Base-by-base conservation (phyloP, 83 land plant genomes). In the Isoetes engelmannii region DNA sequence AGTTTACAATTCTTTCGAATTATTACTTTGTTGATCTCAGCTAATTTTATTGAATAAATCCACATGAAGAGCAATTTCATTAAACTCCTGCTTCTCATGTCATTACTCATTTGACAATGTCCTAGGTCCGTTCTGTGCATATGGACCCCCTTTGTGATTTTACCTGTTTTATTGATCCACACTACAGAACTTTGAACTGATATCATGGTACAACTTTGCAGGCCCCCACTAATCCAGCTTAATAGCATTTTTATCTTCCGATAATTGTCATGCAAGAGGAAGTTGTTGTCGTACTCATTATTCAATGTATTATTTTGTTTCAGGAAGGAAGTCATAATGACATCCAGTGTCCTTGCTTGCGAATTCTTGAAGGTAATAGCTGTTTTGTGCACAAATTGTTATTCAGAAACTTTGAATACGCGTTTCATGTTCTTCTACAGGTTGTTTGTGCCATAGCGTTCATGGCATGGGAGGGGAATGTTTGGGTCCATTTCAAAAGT, bases 271-370 rank as follows among this genome's bases (percentile, higher is more conserved):
- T n/a, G n/a, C 67, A 18, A 44, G 47, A 13, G 54, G 41, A 0
- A n/a, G 3, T 17, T 19, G n/a, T 13, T 13, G 20, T 60, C 3
- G 20, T 1, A 60, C n/a, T n/a, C n/a, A n/a, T 60, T 13, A 3
- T 9, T 21, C 1, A 15, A 60, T 21, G n/a, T 9, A 28, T 28
- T 28, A 28, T 28, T 15, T 1, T 12, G 7, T 45, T 70, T 62
- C 90, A 92, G 97, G 70, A 82, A 75, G 60, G 84, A 85, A 69
- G 97, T 95, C 56, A 95, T 88, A 65, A 93, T 95, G 67, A 91
- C 95, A 43, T 85, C 99, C 58, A 84, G 84, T 48, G 99, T 95
- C 45, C 79, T 95, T 44, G 72, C 83, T 50, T 95, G 99, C 67
- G 99, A 95, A 67, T 57, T 83, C 13, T 87, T 87, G 43, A 95